Base-by-base conservation (phyloP, 1,284 basidiomycete species). In the Cryptococcus sp. region DNA sequence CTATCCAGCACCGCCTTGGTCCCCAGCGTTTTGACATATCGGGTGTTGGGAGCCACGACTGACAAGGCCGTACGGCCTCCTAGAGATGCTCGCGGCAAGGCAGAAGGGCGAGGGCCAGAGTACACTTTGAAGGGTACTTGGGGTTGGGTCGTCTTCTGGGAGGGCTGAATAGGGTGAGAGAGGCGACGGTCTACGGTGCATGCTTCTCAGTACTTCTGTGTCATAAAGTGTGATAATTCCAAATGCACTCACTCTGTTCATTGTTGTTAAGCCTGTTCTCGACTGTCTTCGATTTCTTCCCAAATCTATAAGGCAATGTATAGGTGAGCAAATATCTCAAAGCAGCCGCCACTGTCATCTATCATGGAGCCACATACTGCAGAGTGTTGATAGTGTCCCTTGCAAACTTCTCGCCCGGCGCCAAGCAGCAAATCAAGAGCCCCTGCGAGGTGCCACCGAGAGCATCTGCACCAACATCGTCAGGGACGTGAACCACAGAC, bases 371-470 rank as follows among this genome's bases (percentile, higher is more conserved):
- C 24, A 56, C 51, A 44, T 64, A 89, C 87, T 89, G 88, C 21
- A 91, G 79, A 2, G 89, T 91, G 70, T 91, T 90, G 33, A 90
- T 78, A 2, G 88, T 89, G 75, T 91, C 89, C 69, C 87, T 84
- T 54, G 87, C 80, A 64, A 89, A 90, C 70, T 85, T 88, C 21
- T 78, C 78, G 0, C 87, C 87, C 12, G 90, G 89, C 2, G 89
- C 87, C 8, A 92, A 77, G 66, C 90, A 91, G 72, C 89, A 90
- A 35, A 92, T 88, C 45, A 92, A 77, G 33, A 92, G 75, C 1
- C 87, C 87, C 8, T 87, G 80, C 0, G 87, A 87, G 1, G 81
- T 80, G 6, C 89, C 90, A 21, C 89, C 88, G 0, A 92, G 82
- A 0, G 89, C 88, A 60, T 90, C 74, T 71, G 45, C 1, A 33